Conservation (phyloP, 805 yeast genomes). For the Blastobotrys attinorum region DNA sequence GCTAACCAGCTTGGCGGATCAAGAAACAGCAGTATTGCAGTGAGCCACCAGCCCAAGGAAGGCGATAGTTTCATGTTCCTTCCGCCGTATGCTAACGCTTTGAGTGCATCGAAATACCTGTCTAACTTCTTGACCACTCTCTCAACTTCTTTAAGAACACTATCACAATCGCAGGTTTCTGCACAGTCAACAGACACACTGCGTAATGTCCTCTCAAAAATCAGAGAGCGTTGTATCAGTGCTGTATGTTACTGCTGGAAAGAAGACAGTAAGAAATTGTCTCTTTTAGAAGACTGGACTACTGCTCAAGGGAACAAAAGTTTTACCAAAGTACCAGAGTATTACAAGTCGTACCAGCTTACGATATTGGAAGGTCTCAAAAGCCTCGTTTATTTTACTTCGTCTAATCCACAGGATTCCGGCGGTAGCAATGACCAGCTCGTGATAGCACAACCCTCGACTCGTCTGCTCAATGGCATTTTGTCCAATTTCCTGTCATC, state of each 20-base stretch:
- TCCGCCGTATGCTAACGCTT: slow-evolving; percentile 58
- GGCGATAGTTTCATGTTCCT: slow-evolving; percentile 45
- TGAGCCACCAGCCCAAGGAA: slow-evolving; percentile 4
- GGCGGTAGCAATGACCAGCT: slow-evolving; percentile 7
- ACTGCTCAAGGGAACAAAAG: slow-evolving; percentile 25
- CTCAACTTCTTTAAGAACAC: slow-evolving; percentile 33
- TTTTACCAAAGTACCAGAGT: slow-evolving; percentile 33
- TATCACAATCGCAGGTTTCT: slow-evolving; percentile 38
- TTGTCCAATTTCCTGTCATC: slow-evolving; percentile 32
- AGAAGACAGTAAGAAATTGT: slow-evolving; percentile 38
- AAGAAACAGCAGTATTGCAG: not conserved
- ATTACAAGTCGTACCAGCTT: slow-evolving; percentile 33
- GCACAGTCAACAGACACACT: slow-evolving; percentile 33
- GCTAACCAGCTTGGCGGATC: not conserved
- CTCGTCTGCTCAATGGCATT: slow-evolving; percentile 24
- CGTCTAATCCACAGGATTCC: slow-evolving; percentile 10
- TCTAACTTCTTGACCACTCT: slow-evolving; percentile 40
- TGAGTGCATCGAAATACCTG: slow-evolving; percentile 48
- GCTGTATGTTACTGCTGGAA: slow-evolving; percentile 45
- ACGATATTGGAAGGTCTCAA: slow-evolving; percentile 28
- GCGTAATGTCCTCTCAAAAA: slow-evolving; percentile 30
- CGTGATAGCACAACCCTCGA: slow-evolving; percentile 30
- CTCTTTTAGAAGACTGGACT: slow-evolving; percentile 35
- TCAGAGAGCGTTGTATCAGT: slow-evolving; percentile 38
- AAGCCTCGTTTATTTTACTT: slow-evolving; percentile 15